Evolutionary conservation across 257 asterid genomes (phyloP).

Genomic region (Solanum megistacrolobum): DNA sequence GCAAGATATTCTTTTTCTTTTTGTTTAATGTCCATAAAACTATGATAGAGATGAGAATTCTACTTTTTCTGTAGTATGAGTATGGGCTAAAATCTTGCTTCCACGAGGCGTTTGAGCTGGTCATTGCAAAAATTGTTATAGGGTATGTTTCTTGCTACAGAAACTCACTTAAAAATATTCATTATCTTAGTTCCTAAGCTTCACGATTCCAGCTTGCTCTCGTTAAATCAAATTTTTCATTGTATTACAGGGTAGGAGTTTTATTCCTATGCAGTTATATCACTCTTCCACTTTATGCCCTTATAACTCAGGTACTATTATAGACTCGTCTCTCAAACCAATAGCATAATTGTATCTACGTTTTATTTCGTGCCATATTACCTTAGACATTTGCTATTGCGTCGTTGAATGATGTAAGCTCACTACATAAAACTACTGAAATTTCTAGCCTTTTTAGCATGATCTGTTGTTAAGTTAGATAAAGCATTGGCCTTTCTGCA

Average conservation of each 20-base stretch:
- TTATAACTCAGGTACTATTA: constrained; percentile 64
- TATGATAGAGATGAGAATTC: not conserved
- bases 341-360: not conserved
- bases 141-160: constrained; percentile 35
- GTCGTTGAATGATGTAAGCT: not conserved
- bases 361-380: not conserved
- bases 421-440: not conserved
- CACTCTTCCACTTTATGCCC: constrained; percentile 84
- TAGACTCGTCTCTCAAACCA: not conserved
- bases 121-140: constrained; percentile 48
- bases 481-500: constrained; percentile 10
- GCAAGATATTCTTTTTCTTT: not conserved
- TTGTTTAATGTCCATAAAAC: not conserved
- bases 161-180: not conserved
- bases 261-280: constrained; percentile 78
- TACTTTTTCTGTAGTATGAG: constrained; percentile 50
- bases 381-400: not conserved
- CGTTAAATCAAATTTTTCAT: not conserved
- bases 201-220: not conserved
- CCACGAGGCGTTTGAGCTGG: constrained; percentile 39
- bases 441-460: not conserved
- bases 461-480: not conserved
- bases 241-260: constrained; percentile 47
- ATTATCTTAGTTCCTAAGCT: not conserved
- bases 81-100: constrained; percentile 60